A percentile compares a stretch with the other conserved stretches of the same genome.
Conservation (phyloP, 805 yeast genomes). For the Candida verbasci region DNA sequence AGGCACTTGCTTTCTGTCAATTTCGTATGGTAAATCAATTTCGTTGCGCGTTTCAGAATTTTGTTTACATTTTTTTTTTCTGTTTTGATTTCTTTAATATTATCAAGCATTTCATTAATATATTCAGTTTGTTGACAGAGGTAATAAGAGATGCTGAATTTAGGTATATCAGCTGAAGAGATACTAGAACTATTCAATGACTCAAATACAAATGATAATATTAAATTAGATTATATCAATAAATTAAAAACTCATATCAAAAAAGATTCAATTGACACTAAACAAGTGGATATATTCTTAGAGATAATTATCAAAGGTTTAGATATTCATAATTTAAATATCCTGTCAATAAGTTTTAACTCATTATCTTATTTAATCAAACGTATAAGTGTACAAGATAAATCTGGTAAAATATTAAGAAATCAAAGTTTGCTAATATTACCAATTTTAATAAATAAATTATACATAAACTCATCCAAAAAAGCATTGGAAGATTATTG, state of each 20-base stretch:
- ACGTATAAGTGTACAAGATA: constrained; percentile 55
- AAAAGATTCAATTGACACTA: constrained; percentile 48
- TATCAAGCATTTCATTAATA: not conserved
- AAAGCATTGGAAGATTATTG: constrained; percentile 52
- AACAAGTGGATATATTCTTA: constrained; percentile 46
- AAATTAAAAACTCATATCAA: constrained; percentile 52
- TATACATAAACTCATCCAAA: constrained; percentile 41
- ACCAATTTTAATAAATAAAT: constrained; percentile 47
- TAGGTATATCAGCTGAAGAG: constrained; percentile 12
- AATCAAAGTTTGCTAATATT: constrained; percentile 41
- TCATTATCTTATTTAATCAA: constrained; percentile 54
- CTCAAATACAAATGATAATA: not conserved
- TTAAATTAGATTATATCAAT: constrained; percentile 17
- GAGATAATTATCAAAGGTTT: constrained; percentile 46
- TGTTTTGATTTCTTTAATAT: not conserved
- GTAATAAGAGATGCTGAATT: constrained; percentile 6
- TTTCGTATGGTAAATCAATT: too few species aligned
- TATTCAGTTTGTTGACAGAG: too few species aligned
- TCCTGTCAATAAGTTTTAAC: constrained; percentile 43
- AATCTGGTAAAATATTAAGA: constrained; percentile 32
- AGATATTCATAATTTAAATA: constrained; percentile 32
- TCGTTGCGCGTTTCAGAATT: constrained; percentile 5
- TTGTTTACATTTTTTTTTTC: constrained; percentile 1
- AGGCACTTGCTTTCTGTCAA: too few species aligned
- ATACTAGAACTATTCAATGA: constrained; percentile 17